A percentile compares a stretch with the other conserved stretches of the same genome.
Conservation (phyloP, 2,329 filamentous ascomycete species). For the Sphaceloma murrayae region DNA sequence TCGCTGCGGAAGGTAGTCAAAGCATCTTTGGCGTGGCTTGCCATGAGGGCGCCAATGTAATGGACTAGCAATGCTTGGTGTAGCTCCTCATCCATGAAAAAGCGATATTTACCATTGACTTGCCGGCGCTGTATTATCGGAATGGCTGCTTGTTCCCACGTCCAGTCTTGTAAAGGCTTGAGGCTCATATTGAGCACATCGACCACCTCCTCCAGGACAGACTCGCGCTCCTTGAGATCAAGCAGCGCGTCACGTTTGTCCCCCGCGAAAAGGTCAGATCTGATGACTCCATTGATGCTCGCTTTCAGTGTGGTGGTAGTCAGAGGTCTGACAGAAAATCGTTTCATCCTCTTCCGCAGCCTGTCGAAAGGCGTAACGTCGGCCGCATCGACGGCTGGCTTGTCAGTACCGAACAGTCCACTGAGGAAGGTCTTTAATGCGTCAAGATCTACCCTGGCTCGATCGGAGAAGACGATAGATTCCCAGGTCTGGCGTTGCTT, state of each 20-base stretch:
- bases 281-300: slow-evolving; percentile 42
- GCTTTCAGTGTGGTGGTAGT: slow-evolving; percentile 30
- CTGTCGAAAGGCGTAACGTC: slow-evolving; percentile 28
- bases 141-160: slow-evolving; percentile 40
- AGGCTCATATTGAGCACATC: slow-evolving; percentile 51
- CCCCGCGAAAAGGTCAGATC: slow-evolving; percentile 42
- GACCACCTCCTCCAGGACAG: slow-evolving; percentile 44
- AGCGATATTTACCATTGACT: slow-evolving; percentile 28
- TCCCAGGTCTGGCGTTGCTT: slow-evolving; percentile 44
- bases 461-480: slow-evolving; percentile 43
- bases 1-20: slow-evolving; percentile 33
- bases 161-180: slow-evolving; percentile 42
- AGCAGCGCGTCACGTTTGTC: slow-evolving; percentile 43
- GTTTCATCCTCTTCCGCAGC: slow-evolving; percentile 21
- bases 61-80: slow-evolving; percentile 48
- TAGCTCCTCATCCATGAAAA: slow-evolving; percentile 51
- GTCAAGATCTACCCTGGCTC: slow-evolving; percentile 37
- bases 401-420: slow-evolving; percentile 36
- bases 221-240: slow-evolving; percentile 41
- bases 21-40: slow-evolving; percentile 37
- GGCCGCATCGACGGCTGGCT: slow-evolving; percentile 11
- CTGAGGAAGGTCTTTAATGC: slow-evolving; percentile 44
- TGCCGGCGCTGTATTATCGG: slow-evolving; percentile 38
- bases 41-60: slow-evolving; percentile 45
- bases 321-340: slow-evolving; percentile 22